phyloP scores from a whole-genome alignment of 1,284 basidiomycete species.

The Tylopilus orsonianus region DNA sequence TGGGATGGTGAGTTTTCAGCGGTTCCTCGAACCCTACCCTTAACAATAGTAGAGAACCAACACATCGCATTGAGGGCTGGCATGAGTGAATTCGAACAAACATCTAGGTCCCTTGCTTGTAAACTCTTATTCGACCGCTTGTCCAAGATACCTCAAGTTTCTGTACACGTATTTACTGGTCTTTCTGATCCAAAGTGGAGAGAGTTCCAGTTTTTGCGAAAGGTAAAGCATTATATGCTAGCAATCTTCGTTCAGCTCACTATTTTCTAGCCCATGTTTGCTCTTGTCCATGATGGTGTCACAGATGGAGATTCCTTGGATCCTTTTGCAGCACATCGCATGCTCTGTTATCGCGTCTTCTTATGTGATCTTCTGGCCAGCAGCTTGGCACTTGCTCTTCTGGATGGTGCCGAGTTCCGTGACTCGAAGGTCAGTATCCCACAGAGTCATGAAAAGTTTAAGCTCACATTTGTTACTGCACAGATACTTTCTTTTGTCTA shows the following conservation, averaged over 20 bases:
- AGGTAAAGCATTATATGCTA: slow-evolving; percentile 32
- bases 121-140: slow-evolving; percentile 52
- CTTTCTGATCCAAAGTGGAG: slow-evolving; percentile 50
- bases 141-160: slow-evolving; percentile 35
- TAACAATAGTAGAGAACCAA: slow-evolving; percentile 37
- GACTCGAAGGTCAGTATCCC: slow-evolving; percentile 55
- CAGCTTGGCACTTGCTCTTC: slow-evolving; percentile 50
- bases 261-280: slow-evolving; percentile 60
- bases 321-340: slow-evolving; percentile 29
- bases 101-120: slow-evolving; percentile 54
- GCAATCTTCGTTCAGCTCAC: slow-evolving; percentile 2
- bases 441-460: neutral
- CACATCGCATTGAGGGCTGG: slow-evolving; percentile 44
- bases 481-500: slow-evolving; percentile 50
- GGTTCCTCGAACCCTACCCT: neutral
- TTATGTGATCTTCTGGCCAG: slow-evolving; percentile 46
- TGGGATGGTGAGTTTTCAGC: slow-evolving; percentile 46
- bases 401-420: slow-evolving; percentile 54
- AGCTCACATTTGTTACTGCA: neutral
- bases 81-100: slow-evolving; percentile 33
- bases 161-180: slow-evolving; percentile 45
- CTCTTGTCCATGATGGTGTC: slow-evolving; percentile 57
- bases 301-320: slow-evolving; percentile 17
- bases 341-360: slow-evolving; percentile 50
- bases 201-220: slow-evolving; percentile 41